Base-by-base conservation (phyloP, 2,329 filamentous ascomycete species). In the Colletotrichum truncatum region DNA sequence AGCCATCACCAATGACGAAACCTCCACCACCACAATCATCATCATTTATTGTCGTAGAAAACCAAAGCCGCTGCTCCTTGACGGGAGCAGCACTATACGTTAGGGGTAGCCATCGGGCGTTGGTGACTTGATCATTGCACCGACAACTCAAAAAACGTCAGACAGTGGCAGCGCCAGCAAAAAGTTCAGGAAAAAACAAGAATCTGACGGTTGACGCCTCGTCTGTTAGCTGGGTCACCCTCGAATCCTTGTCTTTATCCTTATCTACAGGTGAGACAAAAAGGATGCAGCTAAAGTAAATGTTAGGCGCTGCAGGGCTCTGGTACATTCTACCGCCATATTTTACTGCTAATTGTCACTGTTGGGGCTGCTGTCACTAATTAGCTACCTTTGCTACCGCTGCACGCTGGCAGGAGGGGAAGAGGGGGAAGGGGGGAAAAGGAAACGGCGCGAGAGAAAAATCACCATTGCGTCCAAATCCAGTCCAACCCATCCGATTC, bases 401-500 rank as follows among this genome's bases (percentile, higher is more conserved):
- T 51, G 60, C 43, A 58, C n/a, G 55, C 49, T 60, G 56, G 45
- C 34, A 12, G 53, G 43, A 64, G 46, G 45, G 60, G 60, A 23
- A 54, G 51, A 34, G 46, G 30, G 30, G 16, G 46, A 51, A 34
- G 51, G 51, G 32, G 28, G 30, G 23, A 46, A 57, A 51, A 59
- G 56, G 51, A 43, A 66, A 56, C 58, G 55, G 49, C 43, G 53
- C 49, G 51, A 56, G 58, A 21, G 49, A 34, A 65, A 65, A 56
- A 62, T 56, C 58, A 63, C 36, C 49, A 66, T 45, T 36, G 58
- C 45, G 43, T 59, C 60, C 34, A 34, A 23, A 48, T 66, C 28
- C 49, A 46, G 57, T 45, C 39, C 57, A 66, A 58, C 58, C 63
- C 58, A 49, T 52, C 57, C 57, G 38, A 63, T 63, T 56, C 23